phyloP scores from a whole-genome alignment of 495 filamentous ascomycete species.

The Penicillium odoratum region DNA sequence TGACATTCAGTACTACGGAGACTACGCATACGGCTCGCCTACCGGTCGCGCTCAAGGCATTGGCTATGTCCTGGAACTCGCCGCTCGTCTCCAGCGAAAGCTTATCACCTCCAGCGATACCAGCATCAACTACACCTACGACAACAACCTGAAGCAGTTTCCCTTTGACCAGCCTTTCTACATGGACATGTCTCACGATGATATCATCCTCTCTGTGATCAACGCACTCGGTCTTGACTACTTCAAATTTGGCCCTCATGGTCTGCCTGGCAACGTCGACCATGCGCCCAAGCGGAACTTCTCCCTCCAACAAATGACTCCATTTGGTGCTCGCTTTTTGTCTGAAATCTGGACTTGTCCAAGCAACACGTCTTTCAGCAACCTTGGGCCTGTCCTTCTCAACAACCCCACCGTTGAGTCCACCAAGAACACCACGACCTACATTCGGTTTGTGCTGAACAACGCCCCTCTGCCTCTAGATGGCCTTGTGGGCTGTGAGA shows the following conservation, averaged over 20 bases:
- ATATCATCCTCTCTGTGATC: conserved; percentile 43
- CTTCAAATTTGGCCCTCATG: conserved; percentile 45
- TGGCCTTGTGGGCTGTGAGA: conserved; percentile 23
- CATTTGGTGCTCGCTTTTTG: conserved; percentile 61
- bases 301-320: conserved; percentile 41
- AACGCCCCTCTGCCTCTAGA: conserved; percentile 30
- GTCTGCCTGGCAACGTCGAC: conserved; percentile 47
- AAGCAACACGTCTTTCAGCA: conserved; percentile 15
- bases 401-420: conserved; percentile 27
- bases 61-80: conserved; percentile 62
- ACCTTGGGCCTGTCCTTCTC: conserved; percentile 23
- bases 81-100: conserved; percentile 58
- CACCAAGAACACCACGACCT: conserved; percentile 18
- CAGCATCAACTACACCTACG: conserved; percentile 60
- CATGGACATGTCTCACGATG: conserved; percentile 46
- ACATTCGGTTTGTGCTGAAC: conserved; percentile 36
- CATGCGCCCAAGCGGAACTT: conserved; percentile 35
- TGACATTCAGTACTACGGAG: conserved; percentile 60
- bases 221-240: conserved; percentile 50
- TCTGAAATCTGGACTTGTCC: conserved; percentile 56
- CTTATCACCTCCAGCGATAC: conserved; percentile 51
- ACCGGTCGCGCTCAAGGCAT: conserved; percentile 63
- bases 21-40: conserved; percentile 57
- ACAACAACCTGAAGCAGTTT: conserved; percentile 46
- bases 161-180: conserved; percentile 54